These are phyloP conservation scores for Phaffia tasmanica DNA, from an alignment of 768 basidiomycete genomes.

Conservation along the genomic window DNA sequence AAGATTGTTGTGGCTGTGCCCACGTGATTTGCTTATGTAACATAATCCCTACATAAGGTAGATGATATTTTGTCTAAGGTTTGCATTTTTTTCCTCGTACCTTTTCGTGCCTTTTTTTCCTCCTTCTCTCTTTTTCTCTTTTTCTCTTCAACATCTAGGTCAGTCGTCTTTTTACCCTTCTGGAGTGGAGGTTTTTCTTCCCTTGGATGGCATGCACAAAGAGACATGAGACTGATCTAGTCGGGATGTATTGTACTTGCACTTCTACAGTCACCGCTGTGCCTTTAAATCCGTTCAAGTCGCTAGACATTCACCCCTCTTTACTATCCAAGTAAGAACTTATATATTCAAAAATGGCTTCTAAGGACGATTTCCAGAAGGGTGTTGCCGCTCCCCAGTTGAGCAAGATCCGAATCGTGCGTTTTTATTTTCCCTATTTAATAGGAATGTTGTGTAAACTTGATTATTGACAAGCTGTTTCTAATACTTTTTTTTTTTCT, in stretches of 20 bases:
- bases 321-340: not conserved
- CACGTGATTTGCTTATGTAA: no score
- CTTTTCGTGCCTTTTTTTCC: not conserved
- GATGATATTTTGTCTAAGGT: not conserved
- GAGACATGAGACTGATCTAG: not conserved
- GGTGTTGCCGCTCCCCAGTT: slow-evolving; percentile 77
- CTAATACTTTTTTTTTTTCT: not conserved
- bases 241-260: not conserved
- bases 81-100: not conserved
- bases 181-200: no score
- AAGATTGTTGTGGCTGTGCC: no score
- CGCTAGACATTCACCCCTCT: slow-evolving; percentile 22
- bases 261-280: slow-evolving; percentile 25
- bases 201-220: no score
- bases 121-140: not conserved
- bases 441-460: not conserved
- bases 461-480: not conserved
- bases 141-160: slow-evolving; percentile 12
- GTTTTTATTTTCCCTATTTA: not conserved
- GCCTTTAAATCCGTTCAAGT: slow-evolving; percentile 17
- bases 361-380: slow-evolving; percentile 62
- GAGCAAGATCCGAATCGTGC: slow-evolving; percentile 89
- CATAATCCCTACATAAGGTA: no score
- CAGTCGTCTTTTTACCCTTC: slow-evolving; percentile 3
- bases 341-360: slow-evolving; percentile 34